Base-by-base conservation (phyloP, 2,329 filamentous ascomycete genomes). In the Ophiostoma fasciatum region DNA sequence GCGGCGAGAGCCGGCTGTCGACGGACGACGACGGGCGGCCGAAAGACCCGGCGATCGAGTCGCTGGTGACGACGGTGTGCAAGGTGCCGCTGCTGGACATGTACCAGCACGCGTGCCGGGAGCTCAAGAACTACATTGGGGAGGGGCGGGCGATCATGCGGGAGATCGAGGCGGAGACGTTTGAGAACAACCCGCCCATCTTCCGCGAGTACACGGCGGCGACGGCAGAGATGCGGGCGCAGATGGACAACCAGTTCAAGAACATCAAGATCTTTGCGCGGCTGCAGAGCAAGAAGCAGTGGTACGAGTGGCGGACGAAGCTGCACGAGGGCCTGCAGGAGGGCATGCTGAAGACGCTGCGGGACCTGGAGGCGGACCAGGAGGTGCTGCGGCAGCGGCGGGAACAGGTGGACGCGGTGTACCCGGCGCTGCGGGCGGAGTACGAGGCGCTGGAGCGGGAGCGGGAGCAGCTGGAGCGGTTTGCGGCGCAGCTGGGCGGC, bases 241-340 rank as follows among this genome's bases (percentile, higher is more conserved):
- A 92, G 35, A 92, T 98, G 78, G 88, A 98, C 59, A 90, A 82
- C 45, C 87, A 96, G 52, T 90, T 98, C 64, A 90, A 93, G 56
- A 94, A 96, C 50, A 81, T 94, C 56, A 96, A 94, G 62, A 87
- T 84, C 0, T 82, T 93, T 54, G 84, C 88, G 13, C 74, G 90
- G 19, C 67, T 94, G 12, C 64, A 87, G 35, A 94, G 88, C 60
- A 94, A 94, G 53, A 84, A 83, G 39, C 87, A 90, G 64, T 98
- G 90, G 90, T 98, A 98, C 54, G 81, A 88, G 50, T 98, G 90
- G 90, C 78, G 90, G 28, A 88, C 82, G 67, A 88, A 90, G 49
- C 68, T 96, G 18, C 76, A 85, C 38, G 60, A 78, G 44, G 81
- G 83, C 14, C 67, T 98, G 26, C 85, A 81, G 51, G 77, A 84